A percentile compares a stretch with the other conserved stretches of the same genome.
phyloP scores from a whole-genome alignment of 164 flowering plant species.

The Dillenia turbinata region DNA sequence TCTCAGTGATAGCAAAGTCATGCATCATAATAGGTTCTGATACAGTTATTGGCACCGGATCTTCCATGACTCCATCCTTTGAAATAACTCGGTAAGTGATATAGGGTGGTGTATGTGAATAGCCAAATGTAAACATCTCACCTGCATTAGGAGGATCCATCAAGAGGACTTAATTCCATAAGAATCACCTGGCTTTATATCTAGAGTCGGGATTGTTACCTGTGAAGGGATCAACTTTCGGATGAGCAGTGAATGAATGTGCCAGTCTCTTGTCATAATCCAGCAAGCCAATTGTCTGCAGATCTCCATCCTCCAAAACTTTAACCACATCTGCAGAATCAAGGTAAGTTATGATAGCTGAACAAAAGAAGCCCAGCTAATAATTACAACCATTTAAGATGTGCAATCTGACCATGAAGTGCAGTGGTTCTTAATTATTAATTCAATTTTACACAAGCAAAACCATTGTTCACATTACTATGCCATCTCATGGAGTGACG shows the following conservation, averaged over 20 bases:
- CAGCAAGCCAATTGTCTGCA: slow-evolving; percentile 90
- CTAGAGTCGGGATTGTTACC: slow-evolving; percentile 36
- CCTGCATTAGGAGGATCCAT: slow-evolving; percentile 45
- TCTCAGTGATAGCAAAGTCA: slow-evolving; percentile 97
- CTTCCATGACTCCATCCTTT: slow-evolving; percentile 88
- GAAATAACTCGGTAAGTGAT: slow-evolving; percentile 88
- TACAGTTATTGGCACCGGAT: slow-evolving; percentile 92
- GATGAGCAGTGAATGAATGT: slow-evolving; percentile 97
- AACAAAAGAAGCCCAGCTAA: no score
- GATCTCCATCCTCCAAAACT: slow-evolving; percentile 94
- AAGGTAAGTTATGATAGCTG: no score
- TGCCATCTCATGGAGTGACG: no score
- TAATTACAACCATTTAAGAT: no score
- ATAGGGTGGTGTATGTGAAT: slow-evolving; percentile 74
- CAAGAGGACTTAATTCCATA: background rate
- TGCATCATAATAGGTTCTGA: slow-evolving; percentile 95
- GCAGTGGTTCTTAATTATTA: no score
- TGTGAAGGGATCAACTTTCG: slow-evolving; percentile 88
- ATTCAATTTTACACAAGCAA: no score
- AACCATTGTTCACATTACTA: no score
- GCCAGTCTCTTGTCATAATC: slow-evolving; percentile 92
- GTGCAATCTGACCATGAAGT: no score
- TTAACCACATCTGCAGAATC: slow-evolving; percentile 62
- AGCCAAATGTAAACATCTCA: slow-evolving; percentile 98
- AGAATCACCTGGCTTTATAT: no score